phyloP scores from a whole-genome alignment of 1,284 basidiomycete species.

The Cronartium quercuum region DNA sequence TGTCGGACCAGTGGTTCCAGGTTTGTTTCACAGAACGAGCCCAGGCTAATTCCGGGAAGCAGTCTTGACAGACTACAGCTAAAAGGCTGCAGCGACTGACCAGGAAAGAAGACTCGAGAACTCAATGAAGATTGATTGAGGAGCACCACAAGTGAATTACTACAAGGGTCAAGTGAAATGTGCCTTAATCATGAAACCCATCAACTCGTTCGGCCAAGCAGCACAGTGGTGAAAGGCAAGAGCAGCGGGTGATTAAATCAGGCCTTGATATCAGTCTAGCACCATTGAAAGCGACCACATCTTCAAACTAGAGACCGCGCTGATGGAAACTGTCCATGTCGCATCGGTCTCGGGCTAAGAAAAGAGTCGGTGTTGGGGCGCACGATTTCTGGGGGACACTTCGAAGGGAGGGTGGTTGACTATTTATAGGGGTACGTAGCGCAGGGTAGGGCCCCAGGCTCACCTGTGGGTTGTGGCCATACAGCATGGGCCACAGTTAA shows the following conservation, averaged over 20 bases:
- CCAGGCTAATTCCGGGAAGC: too few species aligned
- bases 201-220: neutral
- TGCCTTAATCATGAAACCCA: conserved; percentile 3
- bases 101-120: too few species aligned
- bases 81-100: too few species aligned
- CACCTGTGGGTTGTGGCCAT: neutral
- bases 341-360: neutral
- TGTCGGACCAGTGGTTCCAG: too few species aligned
- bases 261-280: neutral
- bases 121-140: neutral
- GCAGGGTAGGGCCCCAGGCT: neutral
- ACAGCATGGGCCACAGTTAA: too few species aligned
- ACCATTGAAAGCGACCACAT: neutral
- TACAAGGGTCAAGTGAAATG: neutral
- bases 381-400: neutral
- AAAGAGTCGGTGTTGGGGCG: neutral
- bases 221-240: neutral
- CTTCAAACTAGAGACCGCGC: neutral
- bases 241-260: neutral
- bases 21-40: too few species aligned
- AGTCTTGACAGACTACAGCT: too few species aligned
- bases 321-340: neutral
- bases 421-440: too few species aligned
- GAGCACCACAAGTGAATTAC: neutral
- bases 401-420: neutral